Conservation (phyloP, 371 early-diverging fungal species). For the Apophysomyces trapeziformis region DNA sequence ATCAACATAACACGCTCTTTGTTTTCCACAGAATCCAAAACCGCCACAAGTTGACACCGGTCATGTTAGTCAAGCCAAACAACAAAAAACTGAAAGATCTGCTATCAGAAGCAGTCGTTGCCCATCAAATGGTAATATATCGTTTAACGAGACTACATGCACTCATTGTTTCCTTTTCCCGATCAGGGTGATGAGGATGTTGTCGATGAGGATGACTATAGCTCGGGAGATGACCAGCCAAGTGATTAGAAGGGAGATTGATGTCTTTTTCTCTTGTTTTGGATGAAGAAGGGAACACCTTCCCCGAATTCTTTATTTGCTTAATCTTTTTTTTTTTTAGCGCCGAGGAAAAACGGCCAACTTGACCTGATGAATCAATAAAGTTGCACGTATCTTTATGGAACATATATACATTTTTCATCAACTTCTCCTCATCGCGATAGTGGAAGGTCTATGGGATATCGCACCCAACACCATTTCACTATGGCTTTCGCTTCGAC, state of each 20-base stretch:
- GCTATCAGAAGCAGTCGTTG: constrained; percentile 29
- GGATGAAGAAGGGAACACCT: background rate
- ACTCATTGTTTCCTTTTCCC: constrained; percentile 2
- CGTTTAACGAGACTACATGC: background rate
- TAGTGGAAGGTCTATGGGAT: too few species aligned
- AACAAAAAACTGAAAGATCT: constrained; percentile 32
- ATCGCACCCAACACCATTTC: too few species aligned
- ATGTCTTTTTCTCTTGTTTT: background rate
- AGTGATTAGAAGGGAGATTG: background rate
- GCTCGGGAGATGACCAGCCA: constrained; percentile 1
- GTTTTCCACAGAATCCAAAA: constrained; percentile 32
- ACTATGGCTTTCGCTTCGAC: too few species aligned
- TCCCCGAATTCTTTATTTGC: background rate
- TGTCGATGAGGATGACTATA: background rate
- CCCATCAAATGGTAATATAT: constrained; percentile 35
- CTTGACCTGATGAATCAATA: too few species aligned
- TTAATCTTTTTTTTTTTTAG: background rate
- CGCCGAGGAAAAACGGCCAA: background rate
- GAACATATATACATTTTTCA: too few species aligned
- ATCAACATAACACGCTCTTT: too few species aligned
- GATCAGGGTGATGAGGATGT: background rate
- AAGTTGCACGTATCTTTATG: too few species aligned
- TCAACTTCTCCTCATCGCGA: too few species aligned
- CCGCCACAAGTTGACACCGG: constrained; percentile 42
- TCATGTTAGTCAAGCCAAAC: constrained; percentile 35